These are phyloP conservation scores for Entomortierella lignicola DNA, from an alignment of 192 early-diverging fungal genomes.

Conservation along the genomic window DNA sequence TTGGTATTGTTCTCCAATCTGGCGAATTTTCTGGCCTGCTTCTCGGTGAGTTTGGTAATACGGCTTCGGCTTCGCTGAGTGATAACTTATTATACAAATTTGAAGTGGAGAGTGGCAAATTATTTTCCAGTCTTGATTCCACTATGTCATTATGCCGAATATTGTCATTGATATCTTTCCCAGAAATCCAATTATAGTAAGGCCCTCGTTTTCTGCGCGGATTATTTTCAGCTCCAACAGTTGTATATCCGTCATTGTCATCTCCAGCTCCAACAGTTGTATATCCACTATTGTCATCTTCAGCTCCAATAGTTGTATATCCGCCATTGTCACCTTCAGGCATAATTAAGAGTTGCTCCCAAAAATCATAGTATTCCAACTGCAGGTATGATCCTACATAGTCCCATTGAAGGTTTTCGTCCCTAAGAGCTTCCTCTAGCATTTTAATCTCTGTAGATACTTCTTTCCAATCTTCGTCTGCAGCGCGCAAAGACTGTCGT, in stretches of 20 bases:
- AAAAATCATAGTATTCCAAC: slow-evolving; percentile 3
- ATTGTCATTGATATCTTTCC: slow-evolving; percentile 16
- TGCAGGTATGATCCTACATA: slow-evolving; percentile 14
- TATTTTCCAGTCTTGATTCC: not conserved
- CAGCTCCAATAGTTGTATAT: slow-evolving; percentile 1
- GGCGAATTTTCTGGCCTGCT: no score
- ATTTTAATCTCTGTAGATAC: slow-evolving; percentile 12
- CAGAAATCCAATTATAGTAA: slow-evolving; percentile 14
- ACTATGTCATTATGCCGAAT: not conserved
- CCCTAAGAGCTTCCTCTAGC: slow-evolving; percentile 19
- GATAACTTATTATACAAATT: no score
- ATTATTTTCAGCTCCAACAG: not conserved
- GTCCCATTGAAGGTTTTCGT: slow-evolving; percentile 15
- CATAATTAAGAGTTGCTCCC: slow-evolving; percentile 15
- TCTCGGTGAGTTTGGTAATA: no score
- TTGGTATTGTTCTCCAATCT: no score
- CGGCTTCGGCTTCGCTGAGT: no score
- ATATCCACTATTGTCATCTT: slow-evolving; percentile 7
- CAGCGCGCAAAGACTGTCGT: slow-evolving; percentile 4
- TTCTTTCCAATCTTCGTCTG: not conserved
- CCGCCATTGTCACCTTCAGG: not conserved
- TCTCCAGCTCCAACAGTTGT: not conserved
- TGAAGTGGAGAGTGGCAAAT: no score
- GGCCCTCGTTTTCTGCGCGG: not conserved
- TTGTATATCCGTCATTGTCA: slow-evolving; percentile 9